Conservation (phyloP, 1,139 yeast species). For the Suhomyces terraborum region DNA sequence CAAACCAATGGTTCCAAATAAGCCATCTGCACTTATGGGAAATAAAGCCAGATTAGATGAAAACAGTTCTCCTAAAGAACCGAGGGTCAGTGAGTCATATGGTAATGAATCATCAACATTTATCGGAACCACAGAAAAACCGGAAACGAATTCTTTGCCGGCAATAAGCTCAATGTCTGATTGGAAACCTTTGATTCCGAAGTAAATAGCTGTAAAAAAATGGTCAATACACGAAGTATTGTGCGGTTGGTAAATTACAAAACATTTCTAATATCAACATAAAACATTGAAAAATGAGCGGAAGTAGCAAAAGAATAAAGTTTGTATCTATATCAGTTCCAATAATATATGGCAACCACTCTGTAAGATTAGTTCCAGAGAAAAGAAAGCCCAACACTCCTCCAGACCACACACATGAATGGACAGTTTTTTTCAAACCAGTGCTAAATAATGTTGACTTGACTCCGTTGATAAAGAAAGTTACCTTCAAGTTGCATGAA, state of each 20-base stretch:
- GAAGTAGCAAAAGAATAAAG: conserved; percentile 43
- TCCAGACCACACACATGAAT: conserved; percentile 86
- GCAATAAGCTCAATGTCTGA: conserved; percentile 38
- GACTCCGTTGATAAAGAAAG: conserved; percentile 82
- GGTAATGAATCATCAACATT: conserved; percentile 19
- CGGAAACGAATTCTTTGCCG: not conserved
- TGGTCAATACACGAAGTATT: not conserved
- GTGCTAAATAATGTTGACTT: conserved; percentile 76
- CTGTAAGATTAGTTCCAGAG: conserved; percentile 67
- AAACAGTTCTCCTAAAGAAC: not conserved
- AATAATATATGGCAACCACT: conserved; percentile 82
- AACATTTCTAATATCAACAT: not conserved
- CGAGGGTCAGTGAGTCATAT: not conserved
- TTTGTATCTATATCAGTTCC: conserved; percentile 85
- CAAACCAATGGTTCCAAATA: conserved; percentile 42
- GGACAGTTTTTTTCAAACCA: conserved; percentile 93
- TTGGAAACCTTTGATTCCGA: conserved; percentile 61
- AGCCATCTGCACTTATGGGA: conserved; percentile 32
- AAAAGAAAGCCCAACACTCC: conserved; percentile 72
- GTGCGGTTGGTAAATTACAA: not conserved
- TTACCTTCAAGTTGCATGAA: conserved; percentile 91
- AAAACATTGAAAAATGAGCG: conserved; percentile 19
- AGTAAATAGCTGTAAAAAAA: conserved; percentile 23
- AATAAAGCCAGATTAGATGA: conserved; percentile 17
- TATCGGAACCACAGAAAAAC: conserved; percentile 12